A percentile compares a stretch with the other conserved stretches of the same genome.
These are phyloP conservation scores for Calocybe cyanea DNA, from an alignment of 768 basidiomycete species.

Conservation along the genomic window DNA sequence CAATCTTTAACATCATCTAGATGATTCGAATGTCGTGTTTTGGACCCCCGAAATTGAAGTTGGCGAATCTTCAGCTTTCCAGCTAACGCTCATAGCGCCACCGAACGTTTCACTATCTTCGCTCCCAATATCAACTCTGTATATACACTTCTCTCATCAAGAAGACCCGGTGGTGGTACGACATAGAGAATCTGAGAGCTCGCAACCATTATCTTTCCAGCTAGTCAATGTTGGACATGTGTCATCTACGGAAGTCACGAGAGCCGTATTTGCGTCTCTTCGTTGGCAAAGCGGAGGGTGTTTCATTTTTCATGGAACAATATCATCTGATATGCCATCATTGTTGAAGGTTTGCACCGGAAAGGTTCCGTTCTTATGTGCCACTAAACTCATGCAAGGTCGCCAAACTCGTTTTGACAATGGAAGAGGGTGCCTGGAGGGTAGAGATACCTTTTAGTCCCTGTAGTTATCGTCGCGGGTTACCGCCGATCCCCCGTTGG, in stretches of 20 bases:
- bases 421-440: conserved; percentile 64
- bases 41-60: conserved; percentile 65
- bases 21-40: conserved; percentile 64
- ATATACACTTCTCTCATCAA: conserved; percentile 52
- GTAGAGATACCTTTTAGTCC: conserved; percentile 59
- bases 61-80: conserved; percentile 64
- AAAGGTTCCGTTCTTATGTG: not conserved
- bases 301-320: conserved; percentile 57
- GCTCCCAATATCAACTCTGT: conserved; percentile 59
- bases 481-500: conserved; percentile 44
- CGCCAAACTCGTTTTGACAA: conserved; percentile 42
- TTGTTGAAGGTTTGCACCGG: conserved; percentile 48
- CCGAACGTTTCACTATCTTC: conserved; percentile 42
- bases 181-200: conserved; percentile 29
- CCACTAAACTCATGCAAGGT: conserved; percentile 31
- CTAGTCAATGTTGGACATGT: conserved; percentile 46
- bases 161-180: conserved; percentile 48
- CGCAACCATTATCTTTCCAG: conserved; percentile 25
- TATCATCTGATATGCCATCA: conserved; percentile 47
- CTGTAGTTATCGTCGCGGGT: conserved; percentile 30
- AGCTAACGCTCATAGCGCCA: conserved; percentile 61
- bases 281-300: conserved; percentile 54
- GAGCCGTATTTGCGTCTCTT: conserved; percentile 38
- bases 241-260: conserved; percentile 13
- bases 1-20: conserved; percentile 33